A percentile compares a stretch with the other conserved stretches of the same genome.
Conservation (phyloP, 2,329 filamentous ascomycete genomes). For the Conoideocrella luteorostrata region DNA sequence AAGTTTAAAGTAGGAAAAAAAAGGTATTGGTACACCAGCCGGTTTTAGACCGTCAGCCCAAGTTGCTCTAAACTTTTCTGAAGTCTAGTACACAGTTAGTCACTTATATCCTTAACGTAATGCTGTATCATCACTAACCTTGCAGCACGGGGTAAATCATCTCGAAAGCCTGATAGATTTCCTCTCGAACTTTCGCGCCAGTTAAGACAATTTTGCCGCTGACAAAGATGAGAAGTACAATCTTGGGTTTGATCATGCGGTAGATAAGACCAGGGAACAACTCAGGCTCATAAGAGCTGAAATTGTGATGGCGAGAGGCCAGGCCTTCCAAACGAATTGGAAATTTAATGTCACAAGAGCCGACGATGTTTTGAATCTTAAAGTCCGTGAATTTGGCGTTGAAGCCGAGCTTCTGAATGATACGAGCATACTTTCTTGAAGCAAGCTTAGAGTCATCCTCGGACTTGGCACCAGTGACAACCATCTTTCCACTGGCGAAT, state of each 20-base stretch:
- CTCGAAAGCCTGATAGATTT: slow-evolving; percentile 95
- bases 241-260: slow-evolving; percentile 99
- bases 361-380: slow-evolving; percentile 99
- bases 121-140: slow-evolving; percentile 45
- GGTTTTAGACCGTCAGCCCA: slow-evolving; percentile 6
- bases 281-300: slow-evolving; percentile 98
- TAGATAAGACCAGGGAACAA: slow-evolving; percentile 99
- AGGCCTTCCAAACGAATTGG: slow-evolving; percentile 94
- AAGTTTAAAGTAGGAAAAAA: slow-evolving; percentile 16
- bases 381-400: slow-evolving; percentile 99
- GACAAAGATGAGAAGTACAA: slow-evolving; percentile 95
- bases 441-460: slow-evolving; percentile 98
- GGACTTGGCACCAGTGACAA: slow-evolving; percentile 94
- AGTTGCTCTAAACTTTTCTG: slow-evolving; percentile 44
- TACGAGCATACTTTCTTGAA: slow-evolving; percentile 94
- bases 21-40: slow-evolving; percentile 14
- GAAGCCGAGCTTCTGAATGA: slow-evolving; percentile 99
- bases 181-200: slow-evolving; percentile 94
- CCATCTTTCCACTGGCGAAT: slow-evolving; percentile 99
- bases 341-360: slow-evolving; percentile 98
- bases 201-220: slow-evolving; percentile 97
- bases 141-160: slow-evolving; percentile 95
- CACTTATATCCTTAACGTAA: too few species aligned
- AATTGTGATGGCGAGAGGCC: slow-evolving; percentile 96
- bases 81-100: slow-evolving; percentile 35